A percentile compares a stretch with the other conserved stretches of the same genome.
These are phyloP conservation scores for Stygiomarasmius scandens DNA, from an alignment of 1,284 basidiomycete genomes.

Conservation along the genomic window DNA sequence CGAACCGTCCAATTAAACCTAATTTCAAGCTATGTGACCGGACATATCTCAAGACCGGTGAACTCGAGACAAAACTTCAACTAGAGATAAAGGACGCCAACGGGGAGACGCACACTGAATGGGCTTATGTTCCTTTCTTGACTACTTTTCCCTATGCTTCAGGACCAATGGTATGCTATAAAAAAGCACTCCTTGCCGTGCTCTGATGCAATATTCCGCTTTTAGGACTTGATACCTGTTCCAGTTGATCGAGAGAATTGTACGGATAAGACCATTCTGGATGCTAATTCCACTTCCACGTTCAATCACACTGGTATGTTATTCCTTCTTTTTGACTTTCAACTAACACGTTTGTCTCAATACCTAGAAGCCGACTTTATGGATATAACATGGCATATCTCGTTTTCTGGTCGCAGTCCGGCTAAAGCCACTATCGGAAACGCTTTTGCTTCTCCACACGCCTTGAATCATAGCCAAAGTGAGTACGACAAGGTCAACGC, in stretches of 20 bases:
- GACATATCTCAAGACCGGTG: constrained; percentile 22
- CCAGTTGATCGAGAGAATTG: constrained; percentile 31
- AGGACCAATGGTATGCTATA: constrained; percentile 28
- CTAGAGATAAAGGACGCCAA: constrained; percentile 17
- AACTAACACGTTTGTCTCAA: neutral
- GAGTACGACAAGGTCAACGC: constrained; percentile 18
- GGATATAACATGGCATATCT: constrained; percentile 32
- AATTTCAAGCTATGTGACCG: constrained; percentile 20
- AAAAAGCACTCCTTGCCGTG: neutral
- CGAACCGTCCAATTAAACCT: neutral
- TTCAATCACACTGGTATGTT: neutral
- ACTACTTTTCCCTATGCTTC: constrained; percentile 14
- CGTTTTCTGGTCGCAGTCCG: constrained; percentile 26
- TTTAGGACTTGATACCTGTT: constrained; percentile 31
- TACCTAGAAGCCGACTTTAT: constrained; percentile 23
- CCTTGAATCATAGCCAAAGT: constrained; percentile 21
- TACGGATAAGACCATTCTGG: neutral
- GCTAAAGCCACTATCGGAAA: constrained; percentile 20
- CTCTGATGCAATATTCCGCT: neutral
- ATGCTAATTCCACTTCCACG: neutral
- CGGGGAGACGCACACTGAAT: constrained; percentile 19
- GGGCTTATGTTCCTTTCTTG: constrained; percentile 32
- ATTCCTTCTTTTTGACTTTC: neutral
- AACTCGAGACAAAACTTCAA: constrained; percentile 30
- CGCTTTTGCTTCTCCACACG: neutral